Percentiles rank a stretch among this genome's conserved stretches.
Conservation (phyloP, 192 early-diverging fungal species). For the Coemansia sp. region DNA sequence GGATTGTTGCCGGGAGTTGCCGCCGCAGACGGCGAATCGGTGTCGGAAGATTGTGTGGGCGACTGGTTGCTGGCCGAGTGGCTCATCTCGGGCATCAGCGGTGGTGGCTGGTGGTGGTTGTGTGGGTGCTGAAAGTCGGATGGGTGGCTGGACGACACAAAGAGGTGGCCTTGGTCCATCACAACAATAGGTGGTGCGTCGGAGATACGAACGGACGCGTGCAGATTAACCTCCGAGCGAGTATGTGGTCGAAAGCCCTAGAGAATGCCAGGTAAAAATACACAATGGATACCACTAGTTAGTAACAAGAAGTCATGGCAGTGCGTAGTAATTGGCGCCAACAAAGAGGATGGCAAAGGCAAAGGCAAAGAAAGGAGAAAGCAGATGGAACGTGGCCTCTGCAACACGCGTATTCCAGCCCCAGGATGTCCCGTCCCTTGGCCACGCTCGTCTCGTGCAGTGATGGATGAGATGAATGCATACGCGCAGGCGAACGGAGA, state of each 20-base stretch:
- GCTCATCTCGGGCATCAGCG: conserved; percentile 34
- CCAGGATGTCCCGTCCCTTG: neutral
- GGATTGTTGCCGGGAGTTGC: conserved; percentile 17
- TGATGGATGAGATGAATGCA: conserved; percentile 10
- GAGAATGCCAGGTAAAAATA: conserved; percentile 5
- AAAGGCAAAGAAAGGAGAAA: neutral
- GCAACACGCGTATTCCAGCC: neutral
- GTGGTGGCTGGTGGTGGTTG: conserved; percentile 9
- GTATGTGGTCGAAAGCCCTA: neutral
- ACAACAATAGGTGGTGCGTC: conserved; percentile 1
- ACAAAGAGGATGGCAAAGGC: neutral
- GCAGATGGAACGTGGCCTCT: neutral
- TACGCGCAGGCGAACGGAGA: neutral
- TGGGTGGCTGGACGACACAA: conserved; percentile 29
- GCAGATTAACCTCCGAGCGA: neutral
- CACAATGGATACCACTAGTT: conserved; percentile 7
- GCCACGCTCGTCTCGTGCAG: conserved; percentile 2
- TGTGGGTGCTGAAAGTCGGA: conserved; percentile 25
- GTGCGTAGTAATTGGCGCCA: conserved; percentile 3
- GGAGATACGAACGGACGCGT: conserved; percentile 1
- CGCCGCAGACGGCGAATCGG: conserved; percentile 24
- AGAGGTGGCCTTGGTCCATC: conserved; percentile 44
- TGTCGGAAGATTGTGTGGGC: conserved; percentile 29
- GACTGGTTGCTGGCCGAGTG: conserved; percentile 32
- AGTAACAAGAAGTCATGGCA: conserved; percentile 5